Conservation (phyloP, 2,329 filamentous ascomycete species). For the Emydomyces testavorans region DNA sequence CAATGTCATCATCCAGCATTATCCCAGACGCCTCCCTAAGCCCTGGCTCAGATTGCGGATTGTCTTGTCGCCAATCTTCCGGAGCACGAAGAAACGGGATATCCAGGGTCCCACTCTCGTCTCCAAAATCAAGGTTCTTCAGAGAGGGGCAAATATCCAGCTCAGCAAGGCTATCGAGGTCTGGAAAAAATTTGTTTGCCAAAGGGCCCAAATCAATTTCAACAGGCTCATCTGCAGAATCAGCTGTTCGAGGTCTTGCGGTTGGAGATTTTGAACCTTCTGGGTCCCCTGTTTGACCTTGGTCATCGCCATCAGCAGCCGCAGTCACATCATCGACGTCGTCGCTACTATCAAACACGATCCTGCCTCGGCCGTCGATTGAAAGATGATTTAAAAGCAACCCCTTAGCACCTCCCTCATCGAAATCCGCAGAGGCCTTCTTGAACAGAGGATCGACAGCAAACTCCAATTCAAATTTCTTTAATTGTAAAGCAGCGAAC, state of each 20-base stretch:
- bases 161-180: conserved; percentile 62
- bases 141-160: conserved; percentile 91
- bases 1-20: conserved; percentile 77
- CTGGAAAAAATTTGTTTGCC: conserved; percentile 72
- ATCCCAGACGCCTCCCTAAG: conserved; percentile 62
- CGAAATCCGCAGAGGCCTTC: conserved; percentile 95
- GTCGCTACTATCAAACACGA: conserved; percentile 97
- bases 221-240: conserved; percentile 42
- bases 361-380: conserved; percentile 81
- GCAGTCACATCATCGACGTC: conserved; percentile 51
- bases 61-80: conserved; percentile 70
- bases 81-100: conserved; percentile 84
- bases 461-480: conserved; percentile 96
- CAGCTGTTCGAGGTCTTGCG: conserved; percentile 26
- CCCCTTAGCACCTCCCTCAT: conserved; percentile 94
- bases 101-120: conserved; percentile 71
- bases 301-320: conserved; percentile 29
- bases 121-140: conserved; percentile 84
- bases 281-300: conserved; percentile 33
- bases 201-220: conserved; percentile 70
- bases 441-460: conserved; percentile 98
- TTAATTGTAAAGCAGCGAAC: conserved; percentile 78
- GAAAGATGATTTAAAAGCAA: conserved; percentile 91
- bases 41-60: conserved; percentile 42
- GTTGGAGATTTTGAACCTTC: conserved; percentile 30